Percentiles rank a stretch among this genome's conserved stretches.
phyloP scores from a whole-genome alignment of 78 protist genomes.

The Bodo saltans region DNA sequence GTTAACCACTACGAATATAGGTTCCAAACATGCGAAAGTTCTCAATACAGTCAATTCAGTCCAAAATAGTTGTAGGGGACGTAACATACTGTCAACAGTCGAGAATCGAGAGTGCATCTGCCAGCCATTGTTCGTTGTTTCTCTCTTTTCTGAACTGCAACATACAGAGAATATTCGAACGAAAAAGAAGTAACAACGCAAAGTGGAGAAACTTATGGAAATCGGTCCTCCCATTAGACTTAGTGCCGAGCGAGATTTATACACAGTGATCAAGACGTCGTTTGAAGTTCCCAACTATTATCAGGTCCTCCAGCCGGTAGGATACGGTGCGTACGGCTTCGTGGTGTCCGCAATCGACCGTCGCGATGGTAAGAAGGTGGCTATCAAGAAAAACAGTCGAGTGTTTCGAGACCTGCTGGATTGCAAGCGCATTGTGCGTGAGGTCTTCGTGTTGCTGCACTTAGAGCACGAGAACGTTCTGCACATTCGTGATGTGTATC shows the following conservation, averaged over 20 bases:
- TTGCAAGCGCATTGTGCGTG: slow-evolving; percentile 84
- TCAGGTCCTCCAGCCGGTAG: slow-evolving; percentile 56
- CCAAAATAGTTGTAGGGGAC: too few species aligned
- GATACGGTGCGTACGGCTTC: slow-evolving; percentile 80
- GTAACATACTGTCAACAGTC: too few species aligned
- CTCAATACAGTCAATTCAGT: too few species aligned
- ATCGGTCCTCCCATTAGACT: background rate
- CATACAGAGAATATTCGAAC: too few species aligned
- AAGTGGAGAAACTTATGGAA: too few species aligned
- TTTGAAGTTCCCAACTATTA: slow-evolving; percentile 50
- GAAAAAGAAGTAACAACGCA: too few species aligned
- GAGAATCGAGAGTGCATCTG: too few species aligned
- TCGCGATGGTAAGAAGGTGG: slow-evolving; percentile 44
- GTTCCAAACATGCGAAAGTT: too few species aligned
- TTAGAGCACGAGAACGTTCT: slow-evolving; percentile 31
- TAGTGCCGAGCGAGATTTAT: background rate
- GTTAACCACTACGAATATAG: too few species aligned
- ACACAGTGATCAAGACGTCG: slow-evolving; percentile 27
- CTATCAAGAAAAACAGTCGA: slow-evolving; percentile 86
- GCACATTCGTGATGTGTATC: background rate
- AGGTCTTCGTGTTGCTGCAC: slow-evolving; percentile 5
- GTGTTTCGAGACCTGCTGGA: slow-evolving; percentile 82
- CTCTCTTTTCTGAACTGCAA: too few species aligned
- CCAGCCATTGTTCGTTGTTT: too few species aligned
- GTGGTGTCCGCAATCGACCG: slow-evolving; percentile 33